A percentile compares a stretch with the other conserved stretches of the same genome.
Evolutionary conservation across 805 yeast genomes (phyloP).

Genomic region (Maudiozyma bulderi): DNA sequence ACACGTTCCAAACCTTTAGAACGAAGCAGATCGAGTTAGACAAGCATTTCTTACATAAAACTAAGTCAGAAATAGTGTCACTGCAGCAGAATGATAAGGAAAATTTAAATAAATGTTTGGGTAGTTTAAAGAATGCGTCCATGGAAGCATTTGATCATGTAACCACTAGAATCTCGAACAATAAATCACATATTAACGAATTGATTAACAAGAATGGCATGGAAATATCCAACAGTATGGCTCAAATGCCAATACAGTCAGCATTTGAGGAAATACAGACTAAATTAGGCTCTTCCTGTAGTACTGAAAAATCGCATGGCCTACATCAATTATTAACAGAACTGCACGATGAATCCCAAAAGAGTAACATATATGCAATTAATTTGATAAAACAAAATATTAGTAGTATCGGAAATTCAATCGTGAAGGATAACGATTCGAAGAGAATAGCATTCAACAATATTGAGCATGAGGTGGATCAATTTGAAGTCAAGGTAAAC

Average conservation of each 20-base stretch:
- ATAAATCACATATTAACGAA: not conserved
- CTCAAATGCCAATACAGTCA: not conserved
- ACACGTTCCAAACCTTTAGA: not conserved
- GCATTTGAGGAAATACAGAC: not conserved
- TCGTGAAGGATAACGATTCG: too few relatives aligned
- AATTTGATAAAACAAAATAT: too few relatives aligned
- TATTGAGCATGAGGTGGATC: too few relatives aligned
- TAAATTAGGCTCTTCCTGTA: too few relatives aligned
- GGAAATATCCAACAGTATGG: not conserved
- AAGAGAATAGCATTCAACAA: too few relatives aligned
- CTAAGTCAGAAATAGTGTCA: not conserved
- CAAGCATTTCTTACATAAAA: conserved; percentile 1
- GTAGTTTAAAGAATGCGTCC: not conserved
- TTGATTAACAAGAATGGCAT: not conserved
- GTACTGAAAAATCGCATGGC: too few relatives aligned
- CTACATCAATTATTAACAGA: too few relatives aligned
- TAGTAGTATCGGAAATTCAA: too few relatives aligned
- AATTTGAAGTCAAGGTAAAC: too few relatives aligned
- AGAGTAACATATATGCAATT: too few relatives aligned
- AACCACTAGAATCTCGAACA: not conserved
- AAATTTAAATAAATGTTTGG: not conserved
- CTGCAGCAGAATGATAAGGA: not conserved
- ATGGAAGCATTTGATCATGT: not conserved
- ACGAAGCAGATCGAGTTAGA: conserved; percentile 6
- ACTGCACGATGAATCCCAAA: too few relatives aligned